Conservation (phyloP, 139 green algal species). For the Chlorella ohadii region DNA sequence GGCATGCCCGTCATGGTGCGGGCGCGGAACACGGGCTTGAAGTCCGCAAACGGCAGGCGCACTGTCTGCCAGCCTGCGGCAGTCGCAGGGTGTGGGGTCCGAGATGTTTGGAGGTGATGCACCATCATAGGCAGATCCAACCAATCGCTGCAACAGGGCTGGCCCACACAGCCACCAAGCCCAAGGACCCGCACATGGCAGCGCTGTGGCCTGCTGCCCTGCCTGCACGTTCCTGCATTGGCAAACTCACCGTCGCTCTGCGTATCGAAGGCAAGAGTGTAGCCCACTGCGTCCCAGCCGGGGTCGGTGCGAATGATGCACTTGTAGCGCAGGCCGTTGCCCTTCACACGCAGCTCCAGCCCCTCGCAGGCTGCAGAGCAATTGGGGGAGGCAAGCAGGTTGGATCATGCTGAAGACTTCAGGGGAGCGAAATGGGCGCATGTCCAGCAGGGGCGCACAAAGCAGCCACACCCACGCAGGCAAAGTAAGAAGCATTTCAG, state of each 20-base stretch:
- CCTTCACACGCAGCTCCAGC: slow-evolving; percentile 74
- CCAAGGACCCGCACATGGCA: no score
- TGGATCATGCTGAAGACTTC: no score
- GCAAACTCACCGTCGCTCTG: not conserved
- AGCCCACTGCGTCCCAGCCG: slow-evolving; percentile 59
- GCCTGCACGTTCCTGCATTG: no score
- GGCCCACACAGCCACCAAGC: no score
- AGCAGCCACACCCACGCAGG: not conserved
- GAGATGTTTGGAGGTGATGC: no score
- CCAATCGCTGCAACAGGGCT: no score
- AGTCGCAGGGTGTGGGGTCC: no score
- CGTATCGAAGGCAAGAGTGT: not conserved
- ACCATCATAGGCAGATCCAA: no score
- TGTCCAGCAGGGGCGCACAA: not conserved
- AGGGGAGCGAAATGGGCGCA: no score
- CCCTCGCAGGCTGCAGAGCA: slow-evolving; percentile 70
- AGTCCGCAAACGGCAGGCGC: slow-evolving; percentile 82
- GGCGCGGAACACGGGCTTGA: slow-evolving; percentile 87
- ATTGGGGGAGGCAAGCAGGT: no score
- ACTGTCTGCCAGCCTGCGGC: slow-evolving; percentile 78
- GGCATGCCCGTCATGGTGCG: slow-evolving; percentile 56
- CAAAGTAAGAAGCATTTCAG: no score
- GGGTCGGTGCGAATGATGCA: slow-evolving; percentile 80
- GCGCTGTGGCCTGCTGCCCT: no score
- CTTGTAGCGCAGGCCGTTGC: slow-evolving; percentile 90